phyloP scores from a whole-genome alignment of 1,139 yeast genomes.

The Pichia sp. region DNA sequence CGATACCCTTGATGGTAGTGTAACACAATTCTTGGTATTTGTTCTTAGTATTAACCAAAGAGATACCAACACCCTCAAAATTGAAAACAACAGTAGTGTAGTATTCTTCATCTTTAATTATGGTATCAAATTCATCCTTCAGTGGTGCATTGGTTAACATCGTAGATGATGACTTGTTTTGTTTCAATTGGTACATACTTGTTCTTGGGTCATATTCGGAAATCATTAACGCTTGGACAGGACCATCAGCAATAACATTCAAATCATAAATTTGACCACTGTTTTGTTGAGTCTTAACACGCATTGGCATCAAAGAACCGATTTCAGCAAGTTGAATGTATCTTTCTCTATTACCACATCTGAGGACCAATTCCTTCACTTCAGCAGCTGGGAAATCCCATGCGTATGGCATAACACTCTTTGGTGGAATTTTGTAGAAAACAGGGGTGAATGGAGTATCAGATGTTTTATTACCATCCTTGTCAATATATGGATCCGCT shows the following conservation, averaged over 20 bases:
- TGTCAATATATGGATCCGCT: conserved; percentile 76
- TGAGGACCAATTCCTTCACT: conserved; percentile 73
- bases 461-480: conserved; percentile 52
- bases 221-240: conserved; percentile 83
- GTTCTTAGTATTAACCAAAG: conserved; percentile 64
- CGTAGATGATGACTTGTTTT: conserved; percentile 12
- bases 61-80: conserved; percentile 88
- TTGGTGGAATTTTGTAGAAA: conserved; percentile 77
- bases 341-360: conserved; percentile 73
- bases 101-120: conserved; percentile 68
- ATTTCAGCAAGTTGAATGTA: conserved; percentile 87
- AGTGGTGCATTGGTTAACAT: conserved; percentile 35
- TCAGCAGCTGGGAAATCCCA: conserved; percentile 97
- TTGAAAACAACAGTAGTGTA: conserved; percentile 58
- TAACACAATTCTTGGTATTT: conserved; percentile 74
- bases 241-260: conserved; percentile 96
- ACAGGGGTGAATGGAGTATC: conserved; percentile 64
- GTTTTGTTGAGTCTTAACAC: conserved; percentile 52
- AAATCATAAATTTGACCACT: conserved; percentile 65
- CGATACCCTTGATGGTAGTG: conserved; percentile 76
- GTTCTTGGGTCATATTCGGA: conserved; percentile 77
- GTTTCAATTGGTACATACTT: conserved; percentile 64
- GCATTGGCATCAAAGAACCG: conserved; percentile 87
- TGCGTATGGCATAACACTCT: conserved; percentile 97
- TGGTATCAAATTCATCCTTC: conserved; percentile 56